Evolutionary conservation across 305 asterid species (phyloP).

Genomic region (Andrographis paniculata): DNA sequence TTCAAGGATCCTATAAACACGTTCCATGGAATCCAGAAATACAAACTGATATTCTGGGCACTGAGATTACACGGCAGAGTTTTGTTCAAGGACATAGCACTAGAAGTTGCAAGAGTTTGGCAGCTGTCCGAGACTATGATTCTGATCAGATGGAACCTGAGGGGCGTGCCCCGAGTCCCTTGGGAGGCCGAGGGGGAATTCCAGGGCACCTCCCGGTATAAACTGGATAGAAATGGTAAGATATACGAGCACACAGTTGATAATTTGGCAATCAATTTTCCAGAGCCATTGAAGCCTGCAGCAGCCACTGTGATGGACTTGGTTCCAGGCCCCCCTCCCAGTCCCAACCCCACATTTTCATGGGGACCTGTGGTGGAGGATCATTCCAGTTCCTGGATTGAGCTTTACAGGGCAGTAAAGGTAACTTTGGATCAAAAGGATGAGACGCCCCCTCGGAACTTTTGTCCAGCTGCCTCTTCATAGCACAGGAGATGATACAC

Average conservation of each 20-base stretch:
- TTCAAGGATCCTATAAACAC: conserved; percentile 76
- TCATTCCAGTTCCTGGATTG: conserved; percentile 47
- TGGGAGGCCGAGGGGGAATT: conserved; percentile 82
- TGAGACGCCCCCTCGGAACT: not conserved
- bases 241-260: conserved; percentile 86
- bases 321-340: conserved; percentile 63
- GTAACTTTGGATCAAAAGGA: conserved; percentile 33
- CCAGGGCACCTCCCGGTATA: conserved; percentile 70
- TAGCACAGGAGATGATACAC: too few relatives aligned
- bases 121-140: conserved; percentile 78
- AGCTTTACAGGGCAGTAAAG: conserved; percentile 53
- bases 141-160: conserved; percentile 61
- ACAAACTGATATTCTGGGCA: conserved; percentile 77
- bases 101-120: conserved; percentile 72
- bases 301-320: conserved; percentile 65
- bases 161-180: conserved; percentile 64
- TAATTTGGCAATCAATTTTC: conserved; percentile 68
- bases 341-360: conserved; percentile 58
- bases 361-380: conserved; percentile 27
- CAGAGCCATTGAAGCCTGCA: conserved; percentile 49
- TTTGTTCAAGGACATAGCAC: conserved; percentile 61
- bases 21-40: conserved; percentile 65
- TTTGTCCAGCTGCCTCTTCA: too few relatives aligned
- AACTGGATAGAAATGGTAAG: conserved; percentile 63
- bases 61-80: conserved; percentile 71